Base-by-base conservation (phyloP, 2,329 filamentous ascomycete species). In the Phyllosticta citriasiana region DNA sequence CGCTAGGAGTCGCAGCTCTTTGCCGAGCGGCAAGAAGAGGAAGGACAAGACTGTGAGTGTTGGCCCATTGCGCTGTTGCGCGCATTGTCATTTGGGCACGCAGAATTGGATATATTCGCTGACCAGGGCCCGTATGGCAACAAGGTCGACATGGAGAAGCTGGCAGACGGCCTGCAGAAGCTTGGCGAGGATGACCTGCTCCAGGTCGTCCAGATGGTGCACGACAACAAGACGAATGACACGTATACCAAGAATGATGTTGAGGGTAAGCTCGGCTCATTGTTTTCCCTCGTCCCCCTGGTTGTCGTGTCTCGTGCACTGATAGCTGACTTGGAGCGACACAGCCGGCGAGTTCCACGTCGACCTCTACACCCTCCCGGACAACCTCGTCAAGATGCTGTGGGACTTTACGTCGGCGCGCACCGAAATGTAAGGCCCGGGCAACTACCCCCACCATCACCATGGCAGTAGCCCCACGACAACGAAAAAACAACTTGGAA, bases 171-270 rank as follows among this genome's bases (percentile, higher is more conserved):
- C 0, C 80, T 99, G 62, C 86, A 93, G 73, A 91, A 90, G 79
- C 84, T 99, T 26, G 84, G 84, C 65, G 94, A 99, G 78, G 94
- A 99, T 67, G 93, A 97, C 70, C 79, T 99, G 52, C 80, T 99
- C 64, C 89, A 94, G 67, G 91, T 97, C 25, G 95, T 99, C 64
- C 93, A 97, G 78, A 88, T 99, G 84, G 93, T 99, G 64, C 94
- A 97, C 74, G 94, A 99, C 77, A 90, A 97, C 78, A 97, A 97
- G 81, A 87, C 85, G 1, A 84, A 90, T 5, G 91, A 96, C 65
- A 97, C 93, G 1, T 97, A 96, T 77, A 96, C 93, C 57, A 92
- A 96, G 79, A 97, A 97, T 69, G 95, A 99, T 75, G 84, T 97
- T 62, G 94, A 99, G 70, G 88, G 91, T 96, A 78, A 78, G 88